phyloP scores from a whole-genome alignment of 1,284 basidiomycete genomes.

The Marasmius tenuissimus region DNA sequence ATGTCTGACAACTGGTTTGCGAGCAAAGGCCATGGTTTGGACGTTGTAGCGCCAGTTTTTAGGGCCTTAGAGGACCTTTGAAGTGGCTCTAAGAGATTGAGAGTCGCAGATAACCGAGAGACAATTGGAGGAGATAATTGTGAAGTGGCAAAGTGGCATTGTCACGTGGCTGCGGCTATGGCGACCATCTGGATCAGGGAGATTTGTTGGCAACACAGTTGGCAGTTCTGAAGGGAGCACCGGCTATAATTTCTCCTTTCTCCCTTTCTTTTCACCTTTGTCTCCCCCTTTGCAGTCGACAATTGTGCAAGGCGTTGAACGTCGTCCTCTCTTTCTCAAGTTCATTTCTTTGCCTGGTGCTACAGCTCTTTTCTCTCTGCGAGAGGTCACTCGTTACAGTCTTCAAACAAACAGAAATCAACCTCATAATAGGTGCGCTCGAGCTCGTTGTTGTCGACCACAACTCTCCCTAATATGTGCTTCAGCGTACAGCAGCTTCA shows the following conservation, averaged over 20 bases:
- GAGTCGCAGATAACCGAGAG: too few relatives aligned
- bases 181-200: background rate
- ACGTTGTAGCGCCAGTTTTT: too few relatives aligned
- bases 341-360: slow-evolving; percentile 19
- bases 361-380: slow-evolving; percentile 27
- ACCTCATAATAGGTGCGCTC: background rate
- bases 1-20: too few relatives aligned
- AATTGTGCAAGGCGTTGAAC: slow-evolving; percentile 60
- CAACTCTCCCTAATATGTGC: background rate
- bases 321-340: slow-evolving; percentile 36
- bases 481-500: slow-evolving; percentile 1
- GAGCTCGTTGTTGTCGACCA: background rate
- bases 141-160: background rate
- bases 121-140: background rate
- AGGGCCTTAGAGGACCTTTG: too few relatives aligned
- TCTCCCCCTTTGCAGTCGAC: slow-evolving; percentile 35
- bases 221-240: slow-evolving; percentile 10
- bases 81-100: too few relatives aligned
- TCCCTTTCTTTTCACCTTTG: slow-evolving; percentile 25
- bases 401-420: background rate
- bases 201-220: background rate
- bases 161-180: background rate
- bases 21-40: too few relatives aligned
- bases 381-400: slow-evolving; percentile 10
- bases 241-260: slow-evolving; percentile 24